phyloP scores from a whole-genome alignment of 108 stramenopile species.

The Bacterosira constricta region DNA sequence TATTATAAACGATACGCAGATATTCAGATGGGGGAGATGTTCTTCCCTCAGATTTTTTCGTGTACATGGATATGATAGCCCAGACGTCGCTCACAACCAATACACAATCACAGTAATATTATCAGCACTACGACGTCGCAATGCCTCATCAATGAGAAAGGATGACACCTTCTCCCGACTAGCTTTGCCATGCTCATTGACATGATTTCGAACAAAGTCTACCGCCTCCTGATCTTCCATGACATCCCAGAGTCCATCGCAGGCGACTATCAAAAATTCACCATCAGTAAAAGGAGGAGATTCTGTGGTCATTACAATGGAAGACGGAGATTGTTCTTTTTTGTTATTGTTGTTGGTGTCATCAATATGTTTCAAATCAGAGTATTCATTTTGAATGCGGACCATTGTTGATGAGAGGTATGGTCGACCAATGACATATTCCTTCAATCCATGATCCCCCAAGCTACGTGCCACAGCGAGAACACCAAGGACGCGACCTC shows the following conservation, averaged over 20 bases:
- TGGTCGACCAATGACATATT: constrained; percentile 84
- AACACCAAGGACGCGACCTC: constrained; percentile 83
- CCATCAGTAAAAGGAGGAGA: constrained; percentile 32
- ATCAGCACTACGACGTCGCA: constrained; percentile 75
- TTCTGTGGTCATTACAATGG: neutral
- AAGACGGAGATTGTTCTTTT: too few species aligned
- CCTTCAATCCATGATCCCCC: constrained; percentile 92
- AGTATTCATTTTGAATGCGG: constrained; percentile 10
- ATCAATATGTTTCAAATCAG: neutral
- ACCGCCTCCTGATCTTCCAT: constrained; percentile 85
- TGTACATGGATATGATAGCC: too few species aligned
- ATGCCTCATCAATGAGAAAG: constrained; percentile 68
- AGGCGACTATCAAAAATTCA: constrained; percentile 82
- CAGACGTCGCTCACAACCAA: constrained; percentile 71
- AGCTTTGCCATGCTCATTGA: neutral
- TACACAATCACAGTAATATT: constrained; percentile 85
- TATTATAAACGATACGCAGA: too few species aligned
- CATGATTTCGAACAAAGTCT: constrained; percentile 57
- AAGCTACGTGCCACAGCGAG: constrained; percentile 86
- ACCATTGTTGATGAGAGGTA: constrained; percentile 46
- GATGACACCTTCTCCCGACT: constrained; percentile 50
- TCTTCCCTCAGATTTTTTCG: too few species aligned
- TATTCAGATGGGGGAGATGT: too few species aligned
- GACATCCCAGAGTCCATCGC: constrained; percentile 94
- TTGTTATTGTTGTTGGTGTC: neutral